Conservation (phyloP, 2,329 filamentous ascomycete species). For the Fusarium protoensiforme region DNA sequence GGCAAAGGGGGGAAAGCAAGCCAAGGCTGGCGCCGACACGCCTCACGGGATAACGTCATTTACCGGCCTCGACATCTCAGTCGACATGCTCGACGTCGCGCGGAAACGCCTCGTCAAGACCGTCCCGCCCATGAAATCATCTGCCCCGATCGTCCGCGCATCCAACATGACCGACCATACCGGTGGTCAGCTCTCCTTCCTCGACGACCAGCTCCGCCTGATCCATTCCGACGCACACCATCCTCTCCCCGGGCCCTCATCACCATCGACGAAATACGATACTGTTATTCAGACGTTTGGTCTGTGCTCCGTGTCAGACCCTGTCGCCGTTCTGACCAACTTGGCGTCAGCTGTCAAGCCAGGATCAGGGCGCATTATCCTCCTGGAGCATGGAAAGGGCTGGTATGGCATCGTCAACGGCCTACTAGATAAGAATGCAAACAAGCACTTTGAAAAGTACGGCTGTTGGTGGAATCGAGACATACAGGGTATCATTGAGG, state of each 20-base stretch:
- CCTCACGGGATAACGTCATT: conserved; percentile 60
- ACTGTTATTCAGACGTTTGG: conserved; percentile 74
- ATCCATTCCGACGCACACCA: conserved; percentile 60
- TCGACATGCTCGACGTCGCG: conserved; percentile 69
- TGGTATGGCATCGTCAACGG: conserved; percentile 65
- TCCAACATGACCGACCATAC: conserved; percentile 48
- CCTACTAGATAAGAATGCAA: conserved; percentile 65
- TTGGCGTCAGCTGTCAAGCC: conserved; percentile 64
- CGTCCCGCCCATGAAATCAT: conserved; percentile 52
- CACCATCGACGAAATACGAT: conserved; percentile 65
- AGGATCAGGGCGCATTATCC: conserved; percentile 67
- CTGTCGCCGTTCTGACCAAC: conserved; percentile 62
- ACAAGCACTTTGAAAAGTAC: conserved; percentile 67
- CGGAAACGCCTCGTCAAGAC: conserved; percentile 60
- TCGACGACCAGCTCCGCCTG: conserved; percentile 58
- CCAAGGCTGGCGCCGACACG: conserved; percentile 1
- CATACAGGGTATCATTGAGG: conserved; percentile 64
- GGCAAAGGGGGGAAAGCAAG: conserved; percentile 16
- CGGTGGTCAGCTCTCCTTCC: conserved; percentile 52
- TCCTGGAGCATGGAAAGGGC: conserved; percentile 72
- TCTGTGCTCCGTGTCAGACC: conserved; percentile 70
- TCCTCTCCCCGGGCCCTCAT: conserved; percentile 49
- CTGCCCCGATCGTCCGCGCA: conserved; percentile 46
- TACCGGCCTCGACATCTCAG: conserved; percentile 71
- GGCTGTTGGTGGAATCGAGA: conserved; percentile 78